These are phyloP conservation scores for Claviceps quebecensis DNA, from an alignment of 2,329 filamentous ascomycete genomes.

Conservation along the genomic window DNA sequence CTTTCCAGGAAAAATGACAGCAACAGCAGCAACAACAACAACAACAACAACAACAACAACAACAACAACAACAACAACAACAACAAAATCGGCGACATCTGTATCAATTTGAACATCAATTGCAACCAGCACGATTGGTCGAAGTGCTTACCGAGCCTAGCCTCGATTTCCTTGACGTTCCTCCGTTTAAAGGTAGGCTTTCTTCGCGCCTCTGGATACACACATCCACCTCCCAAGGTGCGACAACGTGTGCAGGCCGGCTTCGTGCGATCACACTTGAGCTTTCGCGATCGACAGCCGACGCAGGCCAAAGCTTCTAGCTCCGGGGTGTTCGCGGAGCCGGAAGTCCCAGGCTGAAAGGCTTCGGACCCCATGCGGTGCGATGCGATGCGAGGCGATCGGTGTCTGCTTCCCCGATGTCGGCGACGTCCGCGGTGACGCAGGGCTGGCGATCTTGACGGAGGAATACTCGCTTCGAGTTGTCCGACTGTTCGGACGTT, in stretches of 20 bases:
- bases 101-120: background rate
- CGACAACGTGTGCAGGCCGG: slow-evolving; percentile 71
- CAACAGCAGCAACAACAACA: too few species aligned
- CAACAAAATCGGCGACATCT: background rate
- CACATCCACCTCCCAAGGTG: slow-evolving; percentile 55
- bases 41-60: too few species aligned
- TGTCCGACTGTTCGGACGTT: background rate
- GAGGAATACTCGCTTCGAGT: background rate
- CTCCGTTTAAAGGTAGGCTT: slow-evolving; percentile 79
- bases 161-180: slow-evolving; percentile 84
- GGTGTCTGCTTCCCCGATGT: too few species aligned
- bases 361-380: background rate
- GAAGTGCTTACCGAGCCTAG: slow-evolving; percentile 54
- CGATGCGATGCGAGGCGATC: background rate
- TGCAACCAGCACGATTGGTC: too few species aligned
- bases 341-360: background rate
- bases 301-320: slow-evolving; percentile 58
- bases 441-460: background rate
- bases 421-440: background rate
- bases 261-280: slow-evolving; percentile 71
- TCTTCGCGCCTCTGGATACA: slow-evolving; percentile 77
- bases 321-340: slow-evolving; percentile 5
- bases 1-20: background rate
- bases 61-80: too few species aligned
- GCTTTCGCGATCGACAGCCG: slow-evolving; percentile 68